Base-by-base conservation (phyloP, 371 early-diverging fungal genomes). In the Saksenaea oblongispora region DNA sequence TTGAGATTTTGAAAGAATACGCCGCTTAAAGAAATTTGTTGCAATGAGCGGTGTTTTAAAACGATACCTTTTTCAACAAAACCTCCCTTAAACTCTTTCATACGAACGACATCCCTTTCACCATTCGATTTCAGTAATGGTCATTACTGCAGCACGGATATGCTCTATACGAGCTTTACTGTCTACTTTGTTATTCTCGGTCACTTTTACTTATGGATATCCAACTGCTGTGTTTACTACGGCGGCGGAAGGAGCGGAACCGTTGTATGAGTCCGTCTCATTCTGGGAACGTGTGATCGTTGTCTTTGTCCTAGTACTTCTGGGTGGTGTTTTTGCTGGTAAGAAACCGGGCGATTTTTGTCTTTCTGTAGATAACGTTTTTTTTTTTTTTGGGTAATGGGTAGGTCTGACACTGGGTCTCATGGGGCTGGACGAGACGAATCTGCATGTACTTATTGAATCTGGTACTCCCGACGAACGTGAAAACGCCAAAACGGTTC, bases 321-420 rank as follows among this genome's bases (percentile, higher is more conserved):
- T 87, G 5, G 90, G 90, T 22, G 92, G 92, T 36, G 75, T 89
- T 18, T 85, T 90, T 76, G 92, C 92, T n/a, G 91, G 89, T 83
- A 67, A 15, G 61, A 26, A 41, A 10, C 13, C 53, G 11, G 18
- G n/a, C 37, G 42, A 55, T 35, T 22, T 11, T n/a, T 62, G 47
- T 28, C 22, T n/a, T 47, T 18, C 22, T 47, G 51, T 10, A 18
- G 7, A 8, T 0, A 22, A 5, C 9, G 0, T 2, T 24, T 2
- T 0, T 4, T 7, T 7, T 17, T 41, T 17, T 41, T 37, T 37
- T 37, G 13, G 13, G 13, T 37, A 37, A 37, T 15, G 14, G 14
- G 1, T 64, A 91, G 92, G 95, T 27, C 75, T 95, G 24, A 95
- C 95, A 1, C 87, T 95, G 56, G 95, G 93, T 9, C 73, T 93